Evolutionary conservation across 2,329 filamentous ascomycete genomes (phyloP), one percentile per base, ranked within the genome.

Genomic region (Penicillium hesseltinei): DNA sequence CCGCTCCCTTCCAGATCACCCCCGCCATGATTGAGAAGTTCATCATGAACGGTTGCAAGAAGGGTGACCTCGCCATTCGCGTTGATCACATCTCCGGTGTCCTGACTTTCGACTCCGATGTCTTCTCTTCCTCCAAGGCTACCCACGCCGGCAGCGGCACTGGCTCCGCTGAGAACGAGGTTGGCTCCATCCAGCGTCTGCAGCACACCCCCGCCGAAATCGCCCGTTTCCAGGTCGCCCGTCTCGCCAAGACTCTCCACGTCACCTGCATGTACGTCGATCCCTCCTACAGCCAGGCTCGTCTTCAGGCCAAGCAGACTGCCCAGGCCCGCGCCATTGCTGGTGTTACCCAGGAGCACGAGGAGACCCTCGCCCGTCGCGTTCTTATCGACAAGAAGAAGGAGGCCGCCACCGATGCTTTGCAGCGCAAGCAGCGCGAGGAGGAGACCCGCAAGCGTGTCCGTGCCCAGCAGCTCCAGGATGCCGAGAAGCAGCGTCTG

Each of bases 31-130:
- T 99, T 66, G 94, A 99, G 82, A 99, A 97, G 81, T 99, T 99
- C 83, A 97, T 99, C 83, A 99, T 99, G 94, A 99, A 99, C 77
- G 94, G 94, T 63, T 97, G 96, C 85, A 99, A 99, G 87, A 99
- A 99, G 85, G 94, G 94, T 56, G 94, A 99, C 69, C 84, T 99
- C 45, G 90, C 94, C 53, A 95, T 99, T 69, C 92, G 94, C 61
- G 91, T 97, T 78, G 91, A 97, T 73, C 94, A 99, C 73, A 92
- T 92, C 61, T 93, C 92, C 53, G 92, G 94, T 59, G 90, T 97
- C 49, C 85, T 99, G 59, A 97, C 92, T 75, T 99, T 99, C 69
- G 94, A 99, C 75, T 95, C 91, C 54, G 94, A 99, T 75, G 92
- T 99, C 65, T 97, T 99, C 82, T 96, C 94, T 36, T 97, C 94